Conservation (phyloP, 352 stramenopile genomes). For the Thraustotheca clavata region DNA sequence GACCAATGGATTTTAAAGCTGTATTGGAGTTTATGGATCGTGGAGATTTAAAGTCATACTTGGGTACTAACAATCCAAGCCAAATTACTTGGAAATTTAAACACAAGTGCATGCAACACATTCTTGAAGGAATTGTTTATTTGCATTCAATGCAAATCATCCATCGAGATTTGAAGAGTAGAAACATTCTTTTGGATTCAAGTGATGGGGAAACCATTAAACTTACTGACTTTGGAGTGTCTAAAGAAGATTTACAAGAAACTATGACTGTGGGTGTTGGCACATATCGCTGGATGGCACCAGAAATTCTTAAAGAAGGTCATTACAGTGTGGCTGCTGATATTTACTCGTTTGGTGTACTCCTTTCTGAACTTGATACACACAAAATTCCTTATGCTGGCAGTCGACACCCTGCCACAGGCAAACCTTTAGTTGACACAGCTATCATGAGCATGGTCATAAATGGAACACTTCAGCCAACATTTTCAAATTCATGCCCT, state of each 20-base stretch:
- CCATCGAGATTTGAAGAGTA: conserved; percentile 14
- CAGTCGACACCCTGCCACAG: conserved; percentile 10
- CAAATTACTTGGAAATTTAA: not conserved
- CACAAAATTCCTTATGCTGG: conserved; percentile 12
- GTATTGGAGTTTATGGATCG: conserved; percentile 16
- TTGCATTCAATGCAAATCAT: conserved; percentile 17
- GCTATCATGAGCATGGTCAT: conserved; percentile 48
- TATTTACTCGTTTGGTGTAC: conserved; percentile 10
- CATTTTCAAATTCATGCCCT: conserved; percentile 35
- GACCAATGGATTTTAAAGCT: not conserved
- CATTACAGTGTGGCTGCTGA: conserved; percentile 10
- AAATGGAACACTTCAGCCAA: conserved; percentile 32
- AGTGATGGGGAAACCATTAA: conserved; percentile 7
- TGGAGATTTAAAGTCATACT: conserved; percentile 10
- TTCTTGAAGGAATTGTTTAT: conserved; percentile 2
- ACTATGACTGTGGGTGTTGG: conserved; percentile 13
- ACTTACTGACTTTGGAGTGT: conserved; percentile 15
- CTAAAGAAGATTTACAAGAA: conserved; percentile 2
- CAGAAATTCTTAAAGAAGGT: conserved; percentile 11
- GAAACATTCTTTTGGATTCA: conserved; percentile 17
- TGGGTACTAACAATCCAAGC: conserved; percentile 7
- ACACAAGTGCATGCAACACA: not conserved
- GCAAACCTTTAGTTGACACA: conserved; percentile 32
- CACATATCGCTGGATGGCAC: conserved; percentile 20
- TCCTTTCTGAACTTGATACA: conserved; percentile 10